These are phyloP conservation scores for Sporothrix brunneoviolacea DNA, from an alignment of 2,329 filamentous ascomycete species.

Conservation along the genomic window DNA sequence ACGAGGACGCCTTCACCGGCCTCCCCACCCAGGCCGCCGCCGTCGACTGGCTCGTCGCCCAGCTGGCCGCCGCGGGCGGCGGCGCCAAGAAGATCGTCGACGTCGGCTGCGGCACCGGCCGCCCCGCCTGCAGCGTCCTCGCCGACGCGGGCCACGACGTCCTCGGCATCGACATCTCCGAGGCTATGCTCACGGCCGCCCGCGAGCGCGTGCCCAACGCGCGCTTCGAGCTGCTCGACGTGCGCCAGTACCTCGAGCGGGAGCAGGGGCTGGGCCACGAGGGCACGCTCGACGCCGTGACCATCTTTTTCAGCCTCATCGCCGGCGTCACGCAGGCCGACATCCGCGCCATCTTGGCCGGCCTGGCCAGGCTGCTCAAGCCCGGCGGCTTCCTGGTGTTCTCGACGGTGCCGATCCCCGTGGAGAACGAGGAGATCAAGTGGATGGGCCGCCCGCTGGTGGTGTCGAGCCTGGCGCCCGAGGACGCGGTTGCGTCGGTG, in stretches of 20 bases:
- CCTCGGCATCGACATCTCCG: constrained; percentile 25
- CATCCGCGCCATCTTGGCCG: constrained; percentile 19
- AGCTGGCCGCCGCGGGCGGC: constrained; percentile 14
- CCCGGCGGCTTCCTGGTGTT: constrained; percentile 35
- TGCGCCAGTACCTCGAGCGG: constrained; percentile 18
- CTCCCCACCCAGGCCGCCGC: constrained; percentile 20
- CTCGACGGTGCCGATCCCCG: constrained; percentile 26
- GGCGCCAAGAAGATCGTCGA: constrained; percentile 20
- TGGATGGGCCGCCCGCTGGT: constrained; percentile 24
- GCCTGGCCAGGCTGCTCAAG: constrained; percentile 26
- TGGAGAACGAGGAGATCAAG: constrained; percentile 18
- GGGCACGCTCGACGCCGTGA: constrained; percentile 20
- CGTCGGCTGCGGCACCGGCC: constrained; percentile 26
- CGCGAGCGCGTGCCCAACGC: constrained; percentile 22
- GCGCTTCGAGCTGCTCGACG: constrained; percentile 21
- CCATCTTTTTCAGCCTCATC: constrained; percentile 24
- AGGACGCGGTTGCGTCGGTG: constrained; percentile 19
- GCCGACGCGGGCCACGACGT: constrained; percentile 25
- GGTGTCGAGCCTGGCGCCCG: constrained; percentile 22
- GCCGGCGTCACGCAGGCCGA: constrained; percentile 23
- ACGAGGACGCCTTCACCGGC: constrained; percentile 24
- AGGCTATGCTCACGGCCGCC: constrained; percentile 22
- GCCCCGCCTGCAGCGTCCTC: constrained; percentile 21
- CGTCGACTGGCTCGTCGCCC: constrained; percentile 21
- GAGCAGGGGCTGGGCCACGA: not conserved